These are phyloP conservation scores for Abrus precatorius DNA, from an alignment of 306 rosid species.

Conservation along the genomic window DNA sequence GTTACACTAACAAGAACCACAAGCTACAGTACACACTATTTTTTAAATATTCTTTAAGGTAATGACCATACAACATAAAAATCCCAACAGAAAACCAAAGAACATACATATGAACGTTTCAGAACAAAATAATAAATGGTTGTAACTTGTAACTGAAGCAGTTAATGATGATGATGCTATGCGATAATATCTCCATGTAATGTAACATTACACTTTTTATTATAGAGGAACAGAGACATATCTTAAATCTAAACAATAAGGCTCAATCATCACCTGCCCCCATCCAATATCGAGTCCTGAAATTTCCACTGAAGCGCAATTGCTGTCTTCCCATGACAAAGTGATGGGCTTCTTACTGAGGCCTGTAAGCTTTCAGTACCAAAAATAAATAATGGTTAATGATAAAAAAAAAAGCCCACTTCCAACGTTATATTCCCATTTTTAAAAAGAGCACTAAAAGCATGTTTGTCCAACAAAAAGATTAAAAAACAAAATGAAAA, in stretches of 20 bases:
- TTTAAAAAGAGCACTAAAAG: not conserved
- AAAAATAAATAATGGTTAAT: slow-evolving; percentile 52
- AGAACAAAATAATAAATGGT: slow-evolving; percentile 13
- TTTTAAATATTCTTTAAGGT: not conserved
- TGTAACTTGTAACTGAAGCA: slow-evolving; percentile 36
- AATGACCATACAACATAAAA: not conserved
- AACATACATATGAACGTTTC: not conserved
- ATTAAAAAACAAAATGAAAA: slow-evolving; percentile 22
- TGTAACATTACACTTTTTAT: slow-evolving; percentile 24
- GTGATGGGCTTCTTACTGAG: slow-evolving; percentile 66
- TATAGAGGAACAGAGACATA: slow-evolving; percentile 40
- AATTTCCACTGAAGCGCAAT: slow-evolving; percentile 82
- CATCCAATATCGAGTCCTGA: slow-evolving; percentile 98
- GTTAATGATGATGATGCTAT: slow-evolving; percentile 20
- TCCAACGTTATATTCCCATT: not conserved
- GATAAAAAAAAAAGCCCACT: slow-evolving; percentile 9
- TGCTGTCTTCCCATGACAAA: slow-evolving; percentile 67
- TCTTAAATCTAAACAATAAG: slow-evolving; percentile 37
- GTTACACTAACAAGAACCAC: not conserved
- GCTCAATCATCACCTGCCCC: slow-evolving; percentile 82
- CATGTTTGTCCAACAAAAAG: slow-evolving; percentile 29
- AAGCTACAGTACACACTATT: slow-evolving; percentile 4
- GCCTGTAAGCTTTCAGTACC: slow-evolving; percentile 73
- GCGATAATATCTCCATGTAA: slow-evolving; percentile 3
- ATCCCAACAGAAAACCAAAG: slow-evolving; percentile 21